phyloP scores from a whole-genome alignment of 2,329 filamentous ascomycete species.

The Mariannaea sp. region DNA sequence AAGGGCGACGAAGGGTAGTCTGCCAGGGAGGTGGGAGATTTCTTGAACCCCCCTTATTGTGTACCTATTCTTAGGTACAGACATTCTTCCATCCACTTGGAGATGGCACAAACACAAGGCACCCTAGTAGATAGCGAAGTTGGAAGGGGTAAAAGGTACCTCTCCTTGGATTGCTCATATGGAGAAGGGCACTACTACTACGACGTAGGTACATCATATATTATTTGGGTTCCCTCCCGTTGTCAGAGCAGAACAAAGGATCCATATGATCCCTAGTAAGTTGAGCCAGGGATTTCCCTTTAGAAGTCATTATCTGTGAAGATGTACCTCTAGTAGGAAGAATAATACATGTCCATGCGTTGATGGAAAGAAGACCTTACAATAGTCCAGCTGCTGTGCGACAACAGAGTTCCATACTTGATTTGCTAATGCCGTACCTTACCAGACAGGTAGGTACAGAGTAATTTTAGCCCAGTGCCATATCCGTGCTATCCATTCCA shows the following conservation, averaged over 20 bases:
- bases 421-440: too few relatives aligned
- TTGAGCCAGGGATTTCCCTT: background rate
- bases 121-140: constrained; percentile 5
- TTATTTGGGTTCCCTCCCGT: constrained; percentile 19
- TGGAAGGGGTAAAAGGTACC: background rate
- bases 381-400: too few relatives aligned
- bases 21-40: too few relatives aligned
- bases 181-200: too few relatives aligned
- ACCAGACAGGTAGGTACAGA: too few relatives aligned
- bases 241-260: constrained; percentile 17
- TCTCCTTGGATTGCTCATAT: background rate
- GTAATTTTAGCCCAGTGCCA: too few relatives aligned
- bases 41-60: background rate
- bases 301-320: background rate
- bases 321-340: too few relatives aligned
- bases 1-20: background rate
- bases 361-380: too few relatives aligned
- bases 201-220: background rate
- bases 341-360: too few relatives aligned
- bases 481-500: too few relatives aligned
- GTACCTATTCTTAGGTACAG: constrained; percentile 14
- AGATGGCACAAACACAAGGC: constrained; percentile 8
- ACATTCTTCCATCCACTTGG: constrained; percentile 14
- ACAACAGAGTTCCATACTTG: too few relatives aligned
- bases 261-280: background rate